Evolutionary conservation across 768 basidiomycete genomes (phyloP).

Genomic region (Lactarius pseudohatsudake): DNA sequence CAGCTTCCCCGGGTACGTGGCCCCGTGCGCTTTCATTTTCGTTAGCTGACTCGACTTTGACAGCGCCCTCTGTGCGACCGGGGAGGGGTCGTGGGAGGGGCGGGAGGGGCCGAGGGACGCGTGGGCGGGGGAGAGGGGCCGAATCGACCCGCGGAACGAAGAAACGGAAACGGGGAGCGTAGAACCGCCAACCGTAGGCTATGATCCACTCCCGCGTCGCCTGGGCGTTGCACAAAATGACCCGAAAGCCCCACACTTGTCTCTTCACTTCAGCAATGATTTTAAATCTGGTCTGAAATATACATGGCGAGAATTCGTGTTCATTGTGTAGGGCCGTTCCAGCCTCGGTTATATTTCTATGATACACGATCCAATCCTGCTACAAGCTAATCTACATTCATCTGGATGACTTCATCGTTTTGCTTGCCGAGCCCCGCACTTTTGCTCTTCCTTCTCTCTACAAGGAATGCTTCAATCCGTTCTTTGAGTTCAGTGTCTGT

Average conservation of each 20-base stretch:
- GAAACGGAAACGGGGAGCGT: slow-evolving; percentile 24
- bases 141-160: slow-evolving; percentile 20
- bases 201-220: background rate
- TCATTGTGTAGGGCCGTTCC: slow-evolving; percentile 4
- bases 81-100: slow-evolving; percentile 23
- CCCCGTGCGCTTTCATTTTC: background rate
- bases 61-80: slow-evolving; percentile 23
- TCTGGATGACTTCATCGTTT: slow-evolving; percentile 27
- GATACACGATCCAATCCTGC: slow-evolving; percentile 1
- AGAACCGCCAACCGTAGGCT: background rate
- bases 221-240: background rate
- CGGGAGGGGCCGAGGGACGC: slow-evolving; percentile 14
- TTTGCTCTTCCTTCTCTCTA: slow-evolving; percentile 50
- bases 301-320: background rate
- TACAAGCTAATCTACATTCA: slow-evolving; percentile 26
- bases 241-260: background rate
- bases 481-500: slow-evolving; percentile 69
- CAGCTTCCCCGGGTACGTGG: slow-evolving; percentile 26
- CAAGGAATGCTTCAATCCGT: slow-evolving; percentile 69
- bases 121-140: slow-evolving; percentile 22
- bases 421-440: slow-evolving; percentile 31
- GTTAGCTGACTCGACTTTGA: background rate
- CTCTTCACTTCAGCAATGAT: background rate
- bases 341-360: slow-evolving; percentile 11
- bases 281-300: too few relatives aligned